phyloP scores from a whole-genome alignment of 2,329 filamentous ascomycete genomes.

The Zasmidium cellare region DNA sequence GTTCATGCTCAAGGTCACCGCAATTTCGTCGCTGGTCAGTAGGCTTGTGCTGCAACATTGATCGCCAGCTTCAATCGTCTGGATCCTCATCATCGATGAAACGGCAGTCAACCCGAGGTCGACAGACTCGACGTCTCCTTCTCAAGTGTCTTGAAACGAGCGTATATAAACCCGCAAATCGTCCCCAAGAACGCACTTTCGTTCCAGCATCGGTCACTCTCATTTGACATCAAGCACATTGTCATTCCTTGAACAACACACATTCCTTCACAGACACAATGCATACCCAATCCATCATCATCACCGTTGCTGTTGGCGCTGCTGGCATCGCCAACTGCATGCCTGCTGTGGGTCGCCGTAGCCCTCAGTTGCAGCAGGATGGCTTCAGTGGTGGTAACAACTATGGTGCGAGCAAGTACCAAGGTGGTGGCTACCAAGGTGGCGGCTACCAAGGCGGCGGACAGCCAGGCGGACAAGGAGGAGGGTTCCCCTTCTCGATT shows the following conservation, averaged over 20 bases:
- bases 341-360: not conserved
- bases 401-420: not conserved
- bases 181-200: not conserved
- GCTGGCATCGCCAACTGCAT: not conserved
- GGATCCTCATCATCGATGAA: not conserved
- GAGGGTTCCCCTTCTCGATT: not conserved
- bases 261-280: not conserved
- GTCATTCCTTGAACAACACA: not conserved
- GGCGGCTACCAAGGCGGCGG: too few relatives aligned
- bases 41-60: not conserved
- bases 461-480: not conserved
- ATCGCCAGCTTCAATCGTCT: not conserved
- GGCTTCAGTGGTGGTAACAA: not conserved
- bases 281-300: not conserved
- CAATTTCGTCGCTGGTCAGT: not conserved
- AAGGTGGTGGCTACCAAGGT: not conserved
- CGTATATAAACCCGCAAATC: not conserved
- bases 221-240: not conserved
- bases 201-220: not conserved
- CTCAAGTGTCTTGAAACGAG: not conserved
- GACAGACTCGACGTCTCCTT: not conserved
- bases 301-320: not conserved
- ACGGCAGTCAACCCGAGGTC: not conserved
- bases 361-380: not conserved
- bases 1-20: not conserved